phyloP scores from a whole-genome alignment of 305 asterid genomes.

The Fraxinus greggii region DNA sequence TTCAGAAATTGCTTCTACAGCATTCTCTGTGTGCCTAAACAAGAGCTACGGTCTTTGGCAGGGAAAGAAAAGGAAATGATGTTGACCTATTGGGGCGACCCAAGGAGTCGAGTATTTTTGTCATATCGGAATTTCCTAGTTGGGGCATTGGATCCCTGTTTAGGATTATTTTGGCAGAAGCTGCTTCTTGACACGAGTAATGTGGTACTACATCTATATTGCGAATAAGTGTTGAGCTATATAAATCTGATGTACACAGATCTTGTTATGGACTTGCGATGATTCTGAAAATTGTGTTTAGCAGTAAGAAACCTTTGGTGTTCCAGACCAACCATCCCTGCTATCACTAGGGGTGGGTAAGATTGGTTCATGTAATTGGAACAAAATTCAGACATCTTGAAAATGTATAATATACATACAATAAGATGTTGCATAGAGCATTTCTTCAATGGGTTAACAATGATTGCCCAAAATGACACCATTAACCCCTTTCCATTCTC shows the following conservation, averaged over 20 bases:
- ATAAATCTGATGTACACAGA: not conserved
- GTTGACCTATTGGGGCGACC: not conserved
- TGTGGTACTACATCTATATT: not conserved
- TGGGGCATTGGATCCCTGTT: not conserved
- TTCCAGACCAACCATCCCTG: not conserved
- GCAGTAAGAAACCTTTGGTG: not conserved
- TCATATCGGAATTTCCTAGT: not conserved
- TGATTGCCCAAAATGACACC: not conserved
- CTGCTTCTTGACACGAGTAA: not conserved
- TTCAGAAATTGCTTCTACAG: not conserved
- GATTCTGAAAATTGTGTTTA: not conserved
- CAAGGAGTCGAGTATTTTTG: not conserved
- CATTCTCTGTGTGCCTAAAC: not conserved
- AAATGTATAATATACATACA: slow-evolving; percentile 29
- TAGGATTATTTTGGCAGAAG: not conserved
- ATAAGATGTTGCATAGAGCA: slow-evolving; percentile 24
- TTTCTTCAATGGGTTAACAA: not conserved
- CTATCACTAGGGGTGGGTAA: not conserved
- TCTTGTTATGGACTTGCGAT: not conserved
- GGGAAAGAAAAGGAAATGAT: slow-evolving; percentile 81
- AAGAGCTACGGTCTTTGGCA: slow-evolving; percentile 25
- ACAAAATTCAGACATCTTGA: slow-evolving; percentile 21
- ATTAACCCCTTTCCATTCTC: slow-evolving; percentile 8
- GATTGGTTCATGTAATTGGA: not conserved
- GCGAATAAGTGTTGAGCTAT: not conserved